These are phyloP conservation scores for Xylariaceae sp. DNA, from an alignment of 2,329 filamentous ascomycete genomes.

Conservation along the genomic window DNA sequence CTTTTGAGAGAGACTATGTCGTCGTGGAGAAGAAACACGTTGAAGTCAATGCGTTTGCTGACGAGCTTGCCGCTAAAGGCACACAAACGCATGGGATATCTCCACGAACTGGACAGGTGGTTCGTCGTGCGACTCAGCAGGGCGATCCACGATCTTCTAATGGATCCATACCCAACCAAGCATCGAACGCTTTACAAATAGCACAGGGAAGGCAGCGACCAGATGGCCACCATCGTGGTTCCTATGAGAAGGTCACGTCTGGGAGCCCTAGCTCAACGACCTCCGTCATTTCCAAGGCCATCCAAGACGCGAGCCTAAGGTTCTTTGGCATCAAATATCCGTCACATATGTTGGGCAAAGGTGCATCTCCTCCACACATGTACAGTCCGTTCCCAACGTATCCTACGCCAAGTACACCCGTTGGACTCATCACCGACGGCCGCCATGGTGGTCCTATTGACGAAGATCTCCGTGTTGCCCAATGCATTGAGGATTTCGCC, in stretches of 20 bases:
- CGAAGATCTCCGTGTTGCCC: slow-evolving; percentile 73
- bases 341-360: slow-evolving; percentile 54
- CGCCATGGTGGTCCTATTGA: slow-evolving; percentile 59
- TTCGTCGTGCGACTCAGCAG: slow-evolving; percentile 74
- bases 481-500: slow-evolving; percentile 84
- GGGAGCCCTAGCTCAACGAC: slow-evolving; percentile 67
- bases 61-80: slow-evolving; percentile 80
- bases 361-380: slow-evolving; percentile 66
- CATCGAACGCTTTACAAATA: slow-evolving; percentile 70
- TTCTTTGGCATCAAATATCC: slow-evolving; percentile 67
- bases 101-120: slow-evolving; percentile 57
- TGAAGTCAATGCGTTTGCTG: slow-evolving; percentile 94
- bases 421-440: slow-evolving; percentile 62
- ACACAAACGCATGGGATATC: slow-evolving; percentile 43
- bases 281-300: slow-evolving; percentile 88
- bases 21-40: slow-evolving; percentile 92
- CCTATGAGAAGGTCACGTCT: slow-evolving; percentile 72
- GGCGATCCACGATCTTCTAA: slow-evolving; percentile 63
- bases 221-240: slow-evolving; percentile 69
- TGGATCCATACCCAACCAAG: slow-evolving; percentile 61
- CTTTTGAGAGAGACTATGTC: slow-evolving; percentile 90
- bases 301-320: slow-evolving; percentile 82
- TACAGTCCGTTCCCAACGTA: slow-evolving; percentile 83
- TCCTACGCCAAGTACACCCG: slow-evolving; percentile 58
- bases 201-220: slow-evolving; percentile 58